Base-by-base conservation (phyloP, 2,329 filamentous ascomycete genomes). In the Pyrenophora teres region DNA sequence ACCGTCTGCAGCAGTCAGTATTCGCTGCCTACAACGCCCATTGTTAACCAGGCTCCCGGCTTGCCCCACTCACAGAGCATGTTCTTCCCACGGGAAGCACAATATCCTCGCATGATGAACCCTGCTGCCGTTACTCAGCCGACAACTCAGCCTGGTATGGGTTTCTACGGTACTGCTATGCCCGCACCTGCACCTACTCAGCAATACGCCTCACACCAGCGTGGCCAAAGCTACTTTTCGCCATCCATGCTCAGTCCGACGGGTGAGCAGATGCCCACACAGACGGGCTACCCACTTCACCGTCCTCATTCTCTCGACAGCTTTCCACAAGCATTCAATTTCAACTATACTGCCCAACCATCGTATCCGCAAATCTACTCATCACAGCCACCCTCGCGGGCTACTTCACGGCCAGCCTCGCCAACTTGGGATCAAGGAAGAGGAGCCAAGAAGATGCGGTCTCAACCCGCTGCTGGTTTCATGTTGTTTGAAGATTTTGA, bases 351-450 rank as follows among this genome's bases (percentile, higher is more conserved):
- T 10, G 44, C 56, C 23, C 59, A 60, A 40, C 50, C 60, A 15
- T 50, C 57, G n/a, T 60, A 63, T n/a, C 49, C 61, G n/a, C 59
- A 65, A 30, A 43, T 56, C 8, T 67, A 63, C 35, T 57, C 60
- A 27, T 70, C 67, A 4, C 65, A 66, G 16, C 65, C 67, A 7
- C 60, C 53, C 13, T 69, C 67, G n/a, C 54, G 59, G 12, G 54
- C 54, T 31, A 52, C 57, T 6, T 62, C 59, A 37, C 52, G 67
- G 23, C 65, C 67, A 35, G 64, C 65, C 10, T 70, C 67, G 10
- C 67, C 67, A 16, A 60, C 62, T 2, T 70, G 65, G 65, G 64
- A 68, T 9, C 63, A 68, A 46, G 64, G 63, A 15, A 33, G 57
- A 25, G 50, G 51, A 18, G 56, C 49, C 4, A 66, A 65, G 47